Conservation (phyloP, 495 filamentous ascomycete genomes). For the Cercophora sp. region DNA sequence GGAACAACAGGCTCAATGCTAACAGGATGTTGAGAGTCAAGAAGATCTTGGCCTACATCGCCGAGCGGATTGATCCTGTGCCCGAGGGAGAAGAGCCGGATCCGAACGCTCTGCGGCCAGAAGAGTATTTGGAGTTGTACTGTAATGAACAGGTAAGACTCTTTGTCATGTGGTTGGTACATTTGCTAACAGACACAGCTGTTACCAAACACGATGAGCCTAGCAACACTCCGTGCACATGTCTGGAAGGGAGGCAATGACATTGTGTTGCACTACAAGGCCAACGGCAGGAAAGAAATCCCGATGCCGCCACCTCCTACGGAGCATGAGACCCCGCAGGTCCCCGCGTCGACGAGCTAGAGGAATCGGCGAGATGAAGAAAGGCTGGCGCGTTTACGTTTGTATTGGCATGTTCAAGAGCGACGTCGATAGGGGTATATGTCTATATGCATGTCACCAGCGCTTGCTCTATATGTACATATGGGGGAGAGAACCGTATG, state of each 20-base stretch:
- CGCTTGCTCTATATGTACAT: neutral
- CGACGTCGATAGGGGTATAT: slow-evolving; percentile 27
- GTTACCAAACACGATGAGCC: slow-evolving; percentile 68
- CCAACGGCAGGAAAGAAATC: slow-evolving; percentile 72
- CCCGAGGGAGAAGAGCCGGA: slow-evolving; percentile 46
- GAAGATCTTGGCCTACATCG: slow-evolving; percentile 91
- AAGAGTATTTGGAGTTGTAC: slow-evolving; percentile 90
- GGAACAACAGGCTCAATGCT: slow-evolving; percentile 85
- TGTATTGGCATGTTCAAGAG: neutral
- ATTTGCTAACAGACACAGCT: slow-evolving; percentile 32
- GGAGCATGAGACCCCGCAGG: too few species aligned
- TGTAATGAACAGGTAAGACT: slow-evolving; percentile 80
- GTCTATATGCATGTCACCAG: slow-evolving; percentile 1
- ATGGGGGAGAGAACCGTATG: slow-evolving; percentile 21
- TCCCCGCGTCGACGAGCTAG: too few species aligned
- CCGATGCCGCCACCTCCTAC: slow-evolving; percentile 29
- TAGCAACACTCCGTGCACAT: slow-evolving; percentile 84
- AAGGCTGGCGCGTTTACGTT: too few species aligned
- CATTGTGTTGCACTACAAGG: slow-evolving; percentile 83
- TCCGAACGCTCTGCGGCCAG: slow-evolving; percentile 64
- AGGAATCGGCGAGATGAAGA: too few species aligned
- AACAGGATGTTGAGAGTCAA: slow-evolving; percentile 94
- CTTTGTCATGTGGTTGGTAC: slow-evolving; percentile 7
- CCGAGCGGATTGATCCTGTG: slow-evolving; percentile 77
- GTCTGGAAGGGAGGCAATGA: slow-evolving; percentile 91